phyloP scores from a whole-genome alignment of 805 yeast genomes.

The Lipomyces kockii region DNA sequence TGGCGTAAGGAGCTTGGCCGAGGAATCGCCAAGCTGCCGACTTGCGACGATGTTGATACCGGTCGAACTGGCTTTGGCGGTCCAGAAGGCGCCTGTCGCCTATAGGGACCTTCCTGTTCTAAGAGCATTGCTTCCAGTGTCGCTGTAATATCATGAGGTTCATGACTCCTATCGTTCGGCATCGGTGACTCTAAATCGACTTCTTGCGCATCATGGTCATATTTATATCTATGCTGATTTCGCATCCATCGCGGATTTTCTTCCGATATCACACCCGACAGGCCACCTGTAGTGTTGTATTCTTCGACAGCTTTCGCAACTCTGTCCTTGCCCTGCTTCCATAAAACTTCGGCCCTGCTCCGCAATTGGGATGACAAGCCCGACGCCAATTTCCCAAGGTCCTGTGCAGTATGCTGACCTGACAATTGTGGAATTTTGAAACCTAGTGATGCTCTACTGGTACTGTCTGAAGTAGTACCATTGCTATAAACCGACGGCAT shows the following conservation, averaged over 20 bases:
- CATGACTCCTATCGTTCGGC: constrained; percentile 13
- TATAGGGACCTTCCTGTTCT: constrained; percentile 26
- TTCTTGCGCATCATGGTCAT: constrained; percentile 23
- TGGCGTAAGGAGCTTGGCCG: not conserved
- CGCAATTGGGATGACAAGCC: constrained; percentile 62
- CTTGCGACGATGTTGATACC: not conserved
- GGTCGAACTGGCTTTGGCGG: constrained; percentile 15
- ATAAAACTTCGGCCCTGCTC: constrained; percentile 62
- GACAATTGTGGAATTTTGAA: constrained; percentile 11
- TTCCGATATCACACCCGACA: constrained; percentile 12
- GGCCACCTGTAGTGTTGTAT: constrained; percentile 43
- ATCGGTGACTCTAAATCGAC: constrained; percentile 18
- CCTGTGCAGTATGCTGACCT: constrained; percentile 28
- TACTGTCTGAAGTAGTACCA: constrained; percentile 9
- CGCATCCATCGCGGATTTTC: constrained; percentile 35
- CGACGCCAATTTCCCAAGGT: constrained; percentile 35
- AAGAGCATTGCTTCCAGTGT: constrained; percentile 30
- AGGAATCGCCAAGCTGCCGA: not conserved
- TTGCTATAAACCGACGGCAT: constrained; percentile 32
- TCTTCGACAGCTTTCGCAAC: constrained; percentile 66
- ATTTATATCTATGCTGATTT: constrained; percentile 20
- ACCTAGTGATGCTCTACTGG: not conserved
- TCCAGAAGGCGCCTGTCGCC: not conserved
- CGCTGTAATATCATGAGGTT: not conserved
- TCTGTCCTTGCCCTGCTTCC: constrained; percentile 63